phyloP scores from a whole-genome alignment of 208 protist genomes.

The Acanthamoeba sp. region DNA sequence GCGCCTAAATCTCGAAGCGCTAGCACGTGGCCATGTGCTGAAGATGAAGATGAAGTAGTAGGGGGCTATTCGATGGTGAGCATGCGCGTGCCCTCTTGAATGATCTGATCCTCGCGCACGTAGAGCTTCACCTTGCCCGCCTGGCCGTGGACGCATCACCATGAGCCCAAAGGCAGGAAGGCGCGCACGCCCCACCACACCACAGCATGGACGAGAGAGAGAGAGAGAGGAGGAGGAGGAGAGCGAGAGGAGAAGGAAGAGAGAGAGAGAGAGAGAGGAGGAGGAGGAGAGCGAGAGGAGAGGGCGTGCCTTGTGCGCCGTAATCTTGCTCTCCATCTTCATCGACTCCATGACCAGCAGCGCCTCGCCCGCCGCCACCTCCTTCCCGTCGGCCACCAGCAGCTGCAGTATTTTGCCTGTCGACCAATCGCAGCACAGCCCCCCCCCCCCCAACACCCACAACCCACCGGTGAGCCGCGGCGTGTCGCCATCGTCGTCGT shows the following conservation, averaged over 20 bases:
- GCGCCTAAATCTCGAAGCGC: too few relatives aligned
- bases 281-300: too few relatives aligned
- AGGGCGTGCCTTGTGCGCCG: slow-evolving; percentile 23
- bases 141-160: too few relatives aligned
- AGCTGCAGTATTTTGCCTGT: slow-evolving; percentile 94
- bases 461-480: too few relatives aligned
- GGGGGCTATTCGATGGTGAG: background rate
- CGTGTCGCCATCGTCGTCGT: background rate
- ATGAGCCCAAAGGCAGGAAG: too few relatives aligned
- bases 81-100: slow-evolving; percentile 3
- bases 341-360: slow-evolving; percentile 96
- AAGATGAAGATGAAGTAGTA: background rate
- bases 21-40: too few relatives aligned
- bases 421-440: background rate
- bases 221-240: too few relatives aligned
- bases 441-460: background rate
- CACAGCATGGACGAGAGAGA: too few relatives aligned
- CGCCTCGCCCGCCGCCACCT: slow-evolving; percentile 91
- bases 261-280: too few relatives aligned
- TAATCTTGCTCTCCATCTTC: slow-evolving; percentile 94
- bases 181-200: too few relatives aligned
- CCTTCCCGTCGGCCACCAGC: slow-evolving; percentile 89
- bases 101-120: slow-evolving; percentile 6
- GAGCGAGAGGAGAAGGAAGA: too few relatives aligned
- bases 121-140: background rate